Percentiles rank a stretch among this genome's conserved stretches.
Evolutionary conservation across 2,329 filamentous ascomycete genomes (phyloP).

Genomic region (Graphilbum sp.): DNA sequence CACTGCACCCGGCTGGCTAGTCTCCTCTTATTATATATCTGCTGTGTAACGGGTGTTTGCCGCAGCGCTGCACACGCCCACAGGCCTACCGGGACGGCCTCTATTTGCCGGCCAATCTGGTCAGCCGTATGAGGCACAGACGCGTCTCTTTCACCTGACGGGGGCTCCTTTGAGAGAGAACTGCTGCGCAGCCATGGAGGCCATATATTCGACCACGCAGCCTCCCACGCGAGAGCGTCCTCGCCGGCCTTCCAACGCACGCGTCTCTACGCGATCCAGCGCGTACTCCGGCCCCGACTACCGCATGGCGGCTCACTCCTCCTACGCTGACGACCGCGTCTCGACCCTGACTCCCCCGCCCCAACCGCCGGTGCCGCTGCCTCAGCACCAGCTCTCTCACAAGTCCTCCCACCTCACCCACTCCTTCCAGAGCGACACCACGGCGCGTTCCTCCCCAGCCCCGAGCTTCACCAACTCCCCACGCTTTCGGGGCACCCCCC

Average conservation of each 20-base stretch:
- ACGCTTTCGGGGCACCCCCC: not conserved
- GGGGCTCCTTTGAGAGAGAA: too few species aligned
- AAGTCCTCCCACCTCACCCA: constrained; percentile 5
- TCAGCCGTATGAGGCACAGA: not conserved
- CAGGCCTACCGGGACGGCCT: too few species aligned
- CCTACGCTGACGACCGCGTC: constrained; percentile 1
- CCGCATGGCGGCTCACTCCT: not conserved
- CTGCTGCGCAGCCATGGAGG: not conserved
- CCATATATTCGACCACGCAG: not conserved
- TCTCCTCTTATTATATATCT: too few species aligned
- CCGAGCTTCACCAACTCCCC: constrained; percentile 5
- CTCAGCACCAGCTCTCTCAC: not conserved
- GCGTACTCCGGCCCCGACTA: constrained; percentile 1
- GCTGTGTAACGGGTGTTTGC: too few species aligned
- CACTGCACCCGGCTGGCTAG: too few species aligned
- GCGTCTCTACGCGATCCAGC: constrained; percentile 1
- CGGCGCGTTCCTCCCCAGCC: constrained; percentile 2
- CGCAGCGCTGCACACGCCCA: too few species aligned
- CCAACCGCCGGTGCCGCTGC: constrained; percentile 3
- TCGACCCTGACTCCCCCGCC: constrained; percentile 5
- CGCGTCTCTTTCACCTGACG: not conserved
- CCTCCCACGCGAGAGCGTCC: not conserved
- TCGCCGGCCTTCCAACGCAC: not conserved
- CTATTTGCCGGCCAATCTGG: too few species aligned
- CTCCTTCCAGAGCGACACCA: constrained; percentile 4